Conservation (phyloP, 2,329 filamentous ascomycete genomes). For the Fusarium tuaranense region DNA sequence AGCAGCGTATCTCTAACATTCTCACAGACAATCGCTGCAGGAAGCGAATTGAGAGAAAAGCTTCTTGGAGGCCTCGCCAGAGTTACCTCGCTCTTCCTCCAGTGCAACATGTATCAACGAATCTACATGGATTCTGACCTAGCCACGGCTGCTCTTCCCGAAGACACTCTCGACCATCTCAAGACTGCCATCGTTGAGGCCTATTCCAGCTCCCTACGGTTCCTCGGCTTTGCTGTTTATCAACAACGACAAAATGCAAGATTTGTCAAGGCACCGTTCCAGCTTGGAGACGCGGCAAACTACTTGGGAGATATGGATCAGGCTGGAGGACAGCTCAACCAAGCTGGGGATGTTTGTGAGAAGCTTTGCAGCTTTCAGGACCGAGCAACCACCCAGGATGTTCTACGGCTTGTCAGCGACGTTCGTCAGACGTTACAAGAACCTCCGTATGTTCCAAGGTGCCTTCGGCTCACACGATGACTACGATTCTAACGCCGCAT, state of each 20-base stretch:
- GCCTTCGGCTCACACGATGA: background rate
- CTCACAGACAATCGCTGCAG: background rate
- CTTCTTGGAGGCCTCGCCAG: background rate
- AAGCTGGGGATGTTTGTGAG: background rate
- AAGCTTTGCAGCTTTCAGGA: background rate
- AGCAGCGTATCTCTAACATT: background rate
- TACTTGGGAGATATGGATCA: background rate
- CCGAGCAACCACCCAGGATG: background rate
- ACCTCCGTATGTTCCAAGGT: background rate
- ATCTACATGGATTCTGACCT: background rate
- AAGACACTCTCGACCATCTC: background rate
- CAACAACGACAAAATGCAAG: background rate
- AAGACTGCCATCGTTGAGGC: background rate
- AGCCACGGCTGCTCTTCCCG: background rate
- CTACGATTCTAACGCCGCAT: background rate
- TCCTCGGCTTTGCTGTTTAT: background rate
- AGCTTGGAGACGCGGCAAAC: background rate
- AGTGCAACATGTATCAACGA: background rate
- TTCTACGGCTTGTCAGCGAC: background rate
- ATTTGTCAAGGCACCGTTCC: background rate
- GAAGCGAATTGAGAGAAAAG: background rate
- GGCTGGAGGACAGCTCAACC: background rate
- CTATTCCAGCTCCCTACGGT: background rate
- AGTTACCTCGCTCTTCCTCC: background rate
- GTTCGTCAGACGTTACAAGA: background rate